phyloP scores from a whole-genome alignment of 805 yeast species.

The Schwanniomyces vanrijiae region DNA sequence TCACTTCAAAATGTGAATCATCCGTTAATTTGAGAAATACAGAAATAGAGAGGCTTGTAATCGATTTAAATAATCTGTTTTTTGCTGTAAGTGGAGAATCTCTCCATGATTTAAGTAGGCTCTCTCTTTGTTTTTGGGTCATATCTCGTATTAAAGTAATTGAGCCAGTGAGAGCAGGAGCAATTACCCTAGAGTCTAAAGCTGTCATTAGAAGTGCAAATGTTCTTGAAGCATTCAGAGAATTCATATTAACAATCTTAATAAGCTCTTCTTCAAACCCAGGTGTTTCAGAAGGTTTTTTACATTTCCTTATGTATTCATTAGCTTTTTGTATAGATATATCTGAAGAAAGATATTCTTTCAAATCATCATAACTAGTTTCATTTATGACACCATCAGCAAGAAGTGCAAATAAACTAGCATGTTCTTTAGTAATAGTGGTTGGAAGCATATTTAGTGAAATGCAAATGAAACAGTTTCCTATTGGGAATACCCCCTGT shows the following conservation, averaged over 20 bases:
- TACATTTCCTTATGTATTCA: conserved; percentile 24
- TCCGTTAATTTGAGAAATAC: conserved; percentile 28
- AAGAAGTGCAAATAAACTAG: conserved; percentile 26
- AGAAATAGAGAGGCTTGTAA: conserved; percentile 23
- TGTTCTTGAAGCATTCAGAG: conserved; percentile 15
- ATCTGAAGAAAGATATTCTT: conserved; percentile 21
- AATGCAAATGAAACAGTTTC: background rate
- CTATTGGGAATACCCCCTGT: background rate
- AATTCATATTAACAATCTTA: conserved; percentile 12
- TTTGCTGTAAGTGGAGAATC: conserved; percentile 36
- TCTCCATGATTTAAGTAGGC: conserved; percentile 38
- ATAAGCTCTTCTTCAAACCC: conserved; percentile 18
- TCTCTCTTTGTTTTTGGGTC: conserved; percentile 30
- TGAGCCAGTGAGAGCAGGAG: conserved; percentile 35
- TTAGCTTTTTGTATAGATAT: conserved; percentile 28
- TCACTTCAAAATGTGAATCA: conserved; percentile 33
- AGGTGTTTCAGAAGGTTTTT: conserved; percentile 31
- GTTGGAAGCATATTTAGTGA: conserved; percentile 1
- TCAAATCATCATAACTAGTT: conserved; percentile 24
- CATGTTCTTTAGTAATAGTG: conserved; percentile 17
- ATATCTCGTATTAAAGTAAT: conserved; percentile 36
- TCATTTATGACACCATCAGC: conserved; percentile 38
- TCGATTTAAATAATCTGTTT: conserved; percentile 33
- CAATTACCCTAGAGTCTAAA: conserved; percentile 29
- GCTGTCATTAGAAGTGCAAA: conserved; percentile 24